Conservation (phyloP, 2,329 filamentous ascomycete species). For the Diaporthe caulivora region DNA sequence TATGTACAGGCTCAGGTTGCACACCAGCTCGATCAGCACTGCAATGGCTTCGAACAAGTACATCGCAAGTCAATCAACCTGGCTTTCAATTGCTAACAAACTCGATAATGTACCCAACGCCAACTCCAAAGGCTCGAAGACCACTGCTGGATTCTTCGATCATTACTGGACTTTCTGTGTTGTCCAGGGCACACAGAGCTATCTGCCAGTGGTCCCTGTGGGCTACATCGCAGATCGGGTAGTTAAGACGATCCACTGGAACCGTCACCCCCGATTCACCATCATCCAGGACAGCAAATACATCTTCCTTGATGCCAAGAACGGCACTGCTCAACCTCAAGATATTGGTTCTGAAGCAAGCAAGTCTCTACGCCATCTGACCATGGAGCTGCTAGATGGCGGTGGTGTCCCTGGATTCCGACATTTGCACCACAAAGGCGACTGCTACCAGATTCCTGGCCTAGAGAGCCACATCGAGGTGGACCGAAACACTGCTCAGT, state of each 20-base stretch:
- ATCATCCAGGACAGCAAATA: neutral
- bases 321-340: neutral
- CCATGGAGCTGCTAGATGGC: neutral
- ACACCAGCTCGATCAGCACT: neutral
- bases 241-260: neutral
- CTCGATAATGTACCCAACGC: neutral
- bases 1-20: neutral
- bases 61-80: neutral
- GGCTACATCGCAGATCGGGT: slow-evolving; percentile 1
- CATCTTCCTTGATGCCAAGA: slow-evolving; percentile 7
- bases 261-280: neutral
- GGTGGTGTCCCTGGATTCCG: neutral
- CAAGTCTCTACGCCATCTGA: neutral
- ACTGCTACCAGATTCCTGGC: neutral
- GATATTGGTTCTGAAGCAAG: neutral
- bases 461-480: neutral
- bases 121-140: neutral
- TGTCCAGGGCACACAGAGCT: neutral
- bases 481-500: slow-evolving; percentile 3
- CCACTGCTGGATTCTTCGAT: neutral
- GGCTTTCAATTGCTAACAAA: neutral
- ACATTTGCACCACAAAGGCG: neutral
- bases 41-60: neutral
- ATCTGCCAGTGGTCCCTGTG: neutral
- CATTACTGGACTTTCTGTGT: neutral